Conservation (phyloP, 169 alveolate genomes). For the Theileria luwenshuni region DNA sequence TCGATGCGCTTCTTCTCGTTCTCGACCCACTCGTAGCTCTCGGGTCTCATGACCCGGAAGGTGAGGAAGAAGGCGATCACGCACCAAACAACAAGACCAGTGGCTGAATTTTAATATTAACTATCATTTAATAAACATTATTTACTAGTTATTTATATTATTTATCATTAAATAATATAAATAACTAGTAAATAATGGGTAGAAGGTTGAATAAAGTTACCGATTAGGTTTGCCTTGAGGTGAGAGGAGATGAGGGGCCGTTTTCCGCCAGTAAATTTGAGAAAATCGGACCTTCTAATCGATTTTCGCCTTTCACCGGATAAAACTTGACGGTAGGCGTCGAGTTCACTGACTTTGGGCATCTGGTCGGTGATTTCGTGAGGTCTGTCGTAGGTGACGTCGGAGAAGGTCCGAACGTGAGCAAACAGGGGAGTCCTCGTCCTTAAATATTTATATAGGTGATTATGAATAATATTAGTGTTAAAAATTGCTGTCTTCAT, state of each 20-base stretch:
- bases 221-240: slow-evolving; percentile 57
- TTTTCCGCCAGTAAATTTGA: slow-evolving; percentile 65
- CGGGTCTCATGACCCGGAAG: slow-evolving; percentile 72
- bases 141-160: neutral
- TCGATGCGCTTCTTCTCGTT: slow-evolving; percentile 73
- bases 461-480: slow-evolving; percentile 24
- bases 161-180: neutral
- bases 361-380: slow-evolving; percentile 60
- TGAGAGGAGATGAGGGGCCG: slow-evolving; percentile 70
- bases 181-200: neutral
- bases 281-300: slow-evolving; percentile 65
- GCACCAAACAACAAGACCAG: slow-evolving; percentile 73
- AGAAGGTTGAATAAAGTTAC: slow-evolving; percentile 35
- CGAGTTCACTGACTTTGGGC: slow-evolving; percentile 67
- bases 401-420: slow-evolving; percentile 5
- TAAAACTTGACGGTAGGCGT: slow-evolving; percentile 39
- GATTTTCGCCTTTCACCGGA: slow-evolving; percentile 55
- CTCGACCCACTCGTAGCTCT: slow-evolving; percentile 79
- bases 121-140: neutral
- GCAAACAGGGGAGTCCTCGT: slow-evolving; percentile 17
- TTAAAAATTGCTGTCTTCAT: neutral
- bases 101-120: slow-evolving; percentile 33
- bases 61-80: slow-evolving; percentile 72
- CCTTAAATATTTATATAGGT: slow-evolving; percentile 1
- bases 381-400: slow-evolving; percentile 42